These are phyloP conservation scores for Nadsonia starkeyi-henricii DNA, from an alignment of 1,139 yeast species.

Conservation along the genomic window DNA sequence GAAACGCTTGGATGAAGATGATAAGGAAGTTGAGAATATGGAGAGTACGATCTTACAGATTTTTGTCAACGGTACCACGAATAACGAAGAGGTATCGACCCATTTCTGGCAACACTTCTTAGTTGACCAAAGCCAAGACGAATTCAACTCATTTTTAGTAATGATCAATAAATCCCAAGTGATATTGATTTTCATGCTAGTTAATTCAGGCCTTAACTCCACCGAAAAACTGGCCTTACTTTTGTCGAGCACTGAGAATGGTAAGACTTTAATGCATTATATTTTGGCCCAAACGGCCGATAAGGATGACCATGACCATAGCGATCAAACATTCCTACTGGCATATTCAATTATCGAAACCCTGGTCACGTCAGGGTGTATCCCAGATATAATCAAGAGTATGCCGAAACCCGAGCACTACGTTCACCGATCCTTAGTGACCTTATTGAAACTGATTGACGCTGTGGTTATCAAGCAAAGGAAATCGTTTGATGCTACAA, in stretches of 20 bases:
- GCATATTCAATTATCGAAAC: not conserved
- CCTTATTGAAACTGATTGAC: constrained; percentile 15
- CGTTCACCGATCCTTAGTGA: constrained; percentile 5
- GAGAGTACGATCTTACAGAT: not conserved
- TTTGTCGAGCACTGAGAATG: constrained; percentile 7
- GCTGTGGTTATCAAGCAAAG: constrained; percentile 10
- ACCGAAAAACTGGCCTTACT: not conserved
- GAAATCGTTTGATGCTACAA: not conserved
- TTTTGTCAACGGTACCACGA: not conserved
- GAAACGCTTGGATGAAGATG: not conserved
- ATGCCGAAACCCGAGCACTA: not conserved
- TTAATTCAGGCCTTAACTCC: not conserved
- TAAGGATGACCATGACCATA: constrained; percentile 11
- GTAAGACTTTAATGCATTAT: constrained; percentile 9
- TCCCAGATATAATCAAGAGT: not conserved
- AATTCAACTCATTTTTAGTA: not conserved
- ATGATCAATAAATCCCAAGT: not conserved
- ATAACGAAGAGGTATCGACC: not conserved
- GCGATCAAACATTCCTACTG: constrained; percentile 1
- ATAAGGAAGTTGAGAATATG: not conserved
- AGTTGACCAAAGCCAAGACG: not conserved
- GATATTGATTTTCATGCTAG: not conserved
- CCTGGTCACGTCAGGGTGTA: not conserved
- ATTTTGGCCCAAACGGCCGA: constrained; percentile 11
- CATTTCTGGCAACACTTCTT: not conserved